phyloP scores from a whole-genome alignment of 2,329 filamentous ascomycete species.

The Eutypella sp. region DNA sequence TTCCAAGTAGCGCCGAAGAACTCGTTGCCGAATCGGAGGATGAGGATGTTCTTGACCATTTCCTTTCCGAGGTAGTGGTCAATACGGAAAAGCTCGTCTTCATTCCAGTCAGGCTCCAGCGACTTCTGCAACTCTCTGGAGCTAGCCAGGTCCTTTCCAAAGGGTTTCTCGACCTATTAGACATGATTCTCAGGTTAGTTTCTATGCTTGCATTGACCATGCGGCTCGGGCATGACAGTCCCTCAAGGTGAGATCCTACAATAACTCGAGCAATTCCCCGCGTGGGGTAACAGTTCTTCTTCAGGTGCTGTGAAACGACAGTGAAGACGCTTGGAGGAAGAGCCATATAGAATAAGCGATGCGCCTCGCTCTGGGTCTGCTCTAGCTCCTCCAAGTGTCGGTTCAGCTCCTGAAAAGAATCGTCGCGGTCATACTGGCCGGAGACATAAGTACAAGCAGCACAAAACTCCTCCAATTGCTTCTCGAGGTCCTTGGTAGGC shows the following conservation, averaged over 20 bases:
- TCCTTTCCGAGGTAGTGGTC: constrained; percentile 99
- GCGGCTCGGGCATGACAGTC: neutral
- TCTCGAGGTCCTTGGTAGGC: constrained; percentile 93
- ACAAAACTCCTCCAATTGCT: constrained; percentile 89
- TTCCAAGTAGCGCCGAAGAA: constrained; percentile 99
- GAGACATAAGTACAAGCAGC: constrained; percentile 86
- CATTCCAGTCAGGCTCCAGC: constrained; percentile 94
- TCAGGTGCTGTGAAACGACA: constrained; percentile 93
- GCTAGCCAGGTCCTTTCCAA: constrained; percentile 92
- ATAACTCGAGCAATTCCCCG: constrained; percentile 91
- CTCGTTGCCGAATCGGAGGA: constrained; percentile 95
- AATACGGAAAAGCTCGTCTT: constrained; percentile 98
- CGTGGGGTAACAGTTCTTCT: constrained; percentile 92
- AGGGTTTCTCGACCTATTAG: constrained; percentile 90
- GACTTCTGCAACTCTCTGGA: constrained; percentile 93
- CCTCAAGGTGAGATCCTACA: constrained; percentile 47
- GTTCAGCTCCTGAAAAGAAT: constrained; percentile 82
- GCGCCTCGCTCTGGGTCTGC: constrained; percentile 72
- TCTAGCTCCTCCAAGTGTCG: constrained; percentile 84
- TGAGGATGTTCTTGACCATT: constrained; percentile 99
- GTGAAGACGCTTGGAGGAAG: constrained; percentile 97
- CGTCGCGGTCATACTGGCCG: constrained; percentile 97
- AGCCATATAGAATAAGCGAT: constrained; percentile 99
- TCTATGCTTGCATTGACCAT: neutral
- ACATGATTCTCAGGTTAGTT: constrained; percentile 5